phyloP scores from a whole-genome alignment of 306 rosid genomes.

The Echinosophora koreensis region DNA sequence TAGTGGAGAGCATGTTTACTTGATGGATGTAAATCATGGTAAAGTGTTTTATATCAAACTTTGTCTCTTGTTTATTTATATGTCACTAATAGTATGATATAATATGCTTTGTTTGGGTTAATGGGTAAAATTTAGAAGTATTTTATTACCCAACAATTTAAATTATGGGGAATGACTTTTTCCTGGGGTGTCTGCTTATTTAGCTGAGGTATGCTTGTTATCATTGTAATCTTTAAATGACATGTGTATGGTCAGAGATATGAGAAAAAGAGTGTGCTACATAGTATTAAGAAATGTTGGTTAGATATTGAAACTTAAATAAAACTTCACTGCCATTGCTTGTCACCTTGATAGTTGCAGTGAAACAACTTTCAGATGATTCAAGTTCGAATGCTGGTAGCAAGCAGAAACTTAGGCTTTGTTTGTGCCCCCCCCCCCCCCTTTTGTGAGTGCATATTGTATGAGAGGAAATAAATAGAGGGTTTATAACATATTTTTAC shows the following conservation, averaged over 20 bases:
- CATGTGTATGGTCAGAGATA: conserved; percentile 8
- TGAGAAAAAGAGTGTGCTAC: conserved; percentile 15
- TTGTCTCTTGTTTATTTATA: conserved; percentile 39
- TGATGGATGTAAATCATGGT: conserved; percentile 91
- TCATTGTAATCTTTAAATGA: conserved; percentile 18
- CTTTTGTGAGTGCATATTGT: too few species aligned
- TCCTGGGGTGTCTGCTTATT: conserved; percentile 35
- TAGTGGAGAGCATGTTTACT: conserved; percentile 95
- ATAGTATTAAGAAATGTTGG: conserved; percentile 14
- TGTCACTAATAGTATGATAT: conserved; percentile 13
- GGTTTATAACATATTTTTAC: too few species aligned
- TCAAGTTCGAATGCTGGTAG: too few species aligned
- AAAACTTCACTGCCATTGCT: too few species aligned
- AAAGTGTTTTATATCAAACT: conserved; percentile 38
- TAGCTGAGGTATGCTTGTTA: conserved; percentile 28
- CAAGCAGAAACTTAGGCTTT: too few species aligned
- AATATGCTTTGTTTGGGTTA: conserved; percentile 23
- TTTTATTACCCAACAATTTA: conserved; percentile 10
- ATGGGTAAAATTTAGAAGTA: conserved; percentile 22
- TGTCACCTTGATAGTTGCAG: too few species aligned
- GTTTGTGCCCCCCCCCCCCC: too few species aligned
- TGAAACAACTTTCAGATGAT: too few species aligned
- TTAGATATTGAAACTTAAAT: conserved; percentile 36
- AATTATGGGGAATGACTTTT: conserved; percentile 28
- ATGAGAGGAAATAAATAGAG: too few species aligned